Conservation (phyloP, 441 rosid species). For the Biscutella auriculata region DNA sequence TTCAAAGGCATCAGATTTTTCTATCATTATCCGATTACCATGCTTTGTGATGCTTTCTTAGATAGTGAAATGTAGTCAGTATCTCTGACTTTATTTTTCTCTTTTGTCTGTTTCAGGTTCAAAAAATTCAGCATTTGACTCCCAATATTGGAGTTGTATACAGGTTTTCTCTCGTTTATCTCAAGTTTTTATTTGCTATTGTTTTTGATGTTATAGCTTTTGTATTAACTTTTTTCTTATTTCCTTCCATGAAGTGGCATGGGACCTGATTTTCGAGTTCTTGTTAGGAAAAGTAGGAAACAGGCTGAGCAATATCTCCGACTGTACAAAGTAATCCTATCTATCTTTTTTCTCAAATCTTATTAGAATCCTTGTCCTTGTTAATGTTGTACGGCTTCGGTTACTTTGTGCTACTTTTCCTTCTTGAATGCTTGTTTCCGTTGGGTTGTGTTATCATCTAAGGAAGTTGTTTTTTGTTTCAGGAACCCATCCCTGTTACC, state of each 20-base stretch:
- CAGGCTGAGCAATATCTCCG: conserved; percentile 91
- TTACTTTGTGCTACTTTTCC: neutral
- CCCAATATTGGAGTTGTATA: conserved; percentile 27
- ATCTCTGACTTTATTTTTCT: neutral
- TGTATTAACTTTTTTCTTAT: neutral
- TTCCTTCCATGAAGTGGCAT: conserved; percentile 59
- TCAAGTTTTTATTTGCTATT: neutral
- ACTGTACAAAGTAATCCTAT: conserved; percentile 61
- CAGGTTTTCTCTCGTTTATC: conserved; percentile 11
- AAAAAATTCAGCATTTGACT: conserved; percentile 25
- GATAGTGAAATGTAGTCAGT: neutral
- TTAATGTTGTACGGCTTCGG: neutral
- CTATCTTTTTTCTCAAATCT: neutral
- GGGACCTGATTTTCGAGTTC: conserved; percentile 96
- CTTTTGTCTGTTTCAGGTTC: conserved; percentile 12
- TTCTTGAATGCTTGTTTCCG: neutral
- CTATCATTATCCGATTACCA: neutral
- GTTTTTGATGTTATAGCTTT: neutral
- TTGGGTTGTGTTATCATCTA: neutral
- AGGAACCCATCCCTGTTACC: conserved; percentile 87
- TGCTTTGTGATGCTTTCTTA: neutral
- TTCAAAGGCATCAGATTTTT: neutral
- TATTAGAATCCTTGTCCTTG: neutral
- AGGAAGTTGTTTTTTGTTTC: neutral
- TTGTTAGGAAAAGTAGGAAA: conserved; percentile 96